Evolutionary conservation across 2,329 filamentous ascomycete genomes (phyloP).

Genomic region (Diaporthe sp.): DNA sequence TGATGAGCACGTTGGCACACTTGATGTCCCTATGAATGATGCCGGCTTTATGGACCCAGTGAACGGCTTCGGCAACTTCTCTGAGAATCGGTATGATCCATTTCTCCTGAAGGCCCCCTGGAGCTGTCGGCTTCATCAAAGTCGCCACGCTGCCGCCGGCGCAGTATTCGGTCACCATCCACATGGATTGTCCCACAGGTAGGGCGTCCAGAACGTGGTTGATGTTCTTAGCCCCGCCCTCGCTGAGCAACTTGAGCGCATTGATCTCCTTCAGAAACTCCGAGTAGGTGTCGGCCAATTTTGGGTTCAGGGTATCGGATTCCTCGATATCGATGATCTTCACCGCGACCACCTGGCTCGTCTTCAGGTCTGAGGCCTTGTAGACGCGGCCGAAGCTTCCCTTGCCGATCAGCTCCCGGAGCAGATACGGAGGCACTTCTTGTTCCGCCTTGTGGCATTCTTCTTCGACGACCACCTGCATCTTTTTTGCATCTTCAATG

Average conservation of each 20-base stretch:
- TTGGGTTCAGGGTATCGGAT: constrained; percentile 75
- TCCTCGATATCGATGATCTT: constrained; percentile 90
- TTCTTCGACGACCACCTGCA: constrained; percentile 74
- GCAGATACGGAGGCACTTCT: constrained; percentile 74
- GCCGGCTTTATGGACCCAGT: constrained; percentile 76
- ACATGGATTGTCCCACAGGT: constrained; percentile 82
- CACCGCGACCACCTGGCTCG: constrained; percentile 73
- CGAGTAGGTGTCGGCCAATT: constrained; percentile 74
- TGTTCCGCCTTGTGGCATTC: constrained; percentile 71
- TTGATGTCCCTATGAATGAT: constrained; percentile 81
- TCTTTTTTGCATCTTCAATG: constrained; percentile 77
- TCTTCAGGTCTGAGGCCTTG: constrained; percentile 66
- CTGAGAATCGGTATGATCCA: constrained; percentile 77
- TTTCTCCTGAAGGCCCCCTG: constrained; percentile 76
- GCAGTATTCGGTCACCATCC: constrained; percentile 91
- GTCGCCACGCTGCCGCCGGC: constrained; percentile 86
- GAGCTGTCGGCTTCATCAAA: constrained; percentile 75
- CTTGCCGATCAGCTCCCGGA: constrained; percentile 80
- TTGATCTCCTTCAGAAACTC: constrained; percentile 78
- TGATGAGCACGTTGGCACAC: constrained; percentile 84
- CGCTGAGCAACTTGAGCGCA: constrained; percentile 78
- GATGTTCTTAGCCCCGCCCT: constrained; percentile 82
- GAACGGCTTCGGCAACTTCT: constrained; percentile 75
- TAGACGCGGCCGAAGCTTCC: constrained; percentile 82
- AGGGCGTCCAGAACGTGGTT: constrained; percentile 86